These are phyloP conservation scores for Xylaria bambusicola DNA, from an alignment of 495 filamentous ascomycete genomes.

Conservation along the genomic window DNA sequence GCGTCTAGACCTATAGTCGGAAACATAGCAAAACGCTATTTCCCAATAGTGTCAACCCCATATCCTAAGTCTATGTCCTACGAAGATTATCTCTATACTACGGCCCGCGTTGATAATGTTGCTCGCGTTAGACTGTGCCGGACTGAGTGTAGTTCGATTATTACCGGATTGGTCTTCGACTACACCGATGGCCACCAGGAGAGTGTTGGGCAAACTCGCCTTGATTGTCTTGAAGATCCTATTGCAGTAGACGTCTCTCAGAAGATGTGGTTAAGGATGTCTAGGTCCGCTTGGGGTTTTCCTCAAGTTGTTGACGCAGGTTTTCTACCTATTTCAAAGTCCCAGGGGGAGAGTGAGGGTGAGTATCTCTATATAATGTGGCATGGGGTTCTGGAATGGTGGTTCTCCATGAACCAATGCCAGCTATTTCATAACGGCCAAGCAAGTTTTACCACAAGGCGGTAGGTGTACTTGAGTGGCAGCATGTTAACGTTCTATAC, in stretches of 20 bases:
- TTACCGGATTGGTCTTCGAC: neutral
- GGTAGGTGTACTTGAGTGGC: neutral
- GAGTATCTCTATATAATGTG: neutral
- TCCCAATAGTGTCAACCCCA: neutral
- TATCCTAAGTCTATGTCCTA: neutral
- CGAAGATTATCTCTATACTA: neutral
- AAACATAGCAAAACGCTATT: neutral
- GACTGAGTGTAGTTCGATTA: neutral
- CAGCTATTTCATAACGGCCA: neutral
- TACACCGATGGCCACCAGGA: neutral
- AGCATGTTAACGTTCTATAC: too few species aligned
- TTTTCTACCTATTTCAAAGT: neutral
- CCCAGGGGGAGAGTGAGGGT: neutral
- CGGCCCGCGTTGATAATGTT: neutral
- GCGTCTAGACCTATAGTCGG: neutral
- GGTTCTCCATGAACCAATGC: neutral
- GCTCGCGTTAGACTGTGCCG: constrained; percentile 1
- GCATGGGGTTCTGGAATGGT: neutral
- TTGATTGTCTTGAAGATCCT: neutral
- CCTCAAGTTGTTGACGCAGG: neutral
- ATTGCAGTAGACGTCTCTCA: neutral
- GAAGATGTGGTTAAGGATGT: neutral
- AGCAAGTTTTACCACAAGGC: neutral
- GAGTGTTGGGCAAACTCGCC: neutral
- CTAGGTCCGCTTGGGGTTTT: neutral